Base-by-base conservation (phyloP, 1,139 yeast species). In the Spencermartinsiella ligniputridi region DNA sequence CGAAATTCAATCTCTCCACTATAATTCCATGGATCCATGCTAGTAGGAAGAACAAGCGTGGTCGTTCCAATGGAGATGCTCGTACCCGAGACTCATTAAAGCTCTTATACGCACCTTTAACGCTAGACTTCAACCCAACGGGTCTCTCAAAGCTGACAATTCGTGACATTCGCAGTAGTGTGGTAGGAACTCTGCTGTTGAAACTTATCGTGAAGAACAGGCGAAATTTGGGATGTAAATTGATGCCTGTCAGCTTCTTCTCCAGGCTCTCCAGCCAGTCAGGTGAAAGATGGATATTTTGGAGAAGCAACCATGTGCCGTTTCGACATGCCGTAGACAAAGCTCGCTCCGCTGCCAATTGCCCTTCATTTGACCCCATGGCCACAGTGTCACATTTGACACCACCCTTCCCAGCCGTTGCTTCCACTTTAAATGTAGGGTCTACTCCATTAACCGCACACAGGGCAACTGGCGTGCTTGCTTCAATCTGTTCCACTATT, bases 281-380 rank as follows among this genome's bases (percentile, higher is more conserved):
- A 1, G 76, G 69, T 0, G 95, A 77, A 71, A 83, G 74, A 52
- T 89, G 96, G 12, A 85, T 71, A 56, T 89, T 89, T 59, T 89
- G 95, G 37, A 89, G 63, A 30, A 88, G 56, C 0, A 89, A 62
- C 96, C 96, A 88, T 2, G 63, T 56, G 0, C 85, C 87, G 3
- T 61, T 62, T 20, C 61, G 64, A 1, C 73, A 58, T 0, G 78
- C 77, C 9, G 57, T 60, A 2, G 64, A 62, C n/a, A 89, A 63
- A 16, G 78, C 78, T 39, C 67, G 65, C 34, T 74, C 76, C 0
- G 90, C 94, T 37, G 69, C 65, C 8, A 67, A 73, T 3, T 71
- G 63, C 13, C 88, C 83, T 61, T 88, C 96, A 25, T 63, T 63
- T 0, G 96, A 79, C 0, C 97, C 97, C 77, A 89, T 72, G 0